A percentile compares a stretch with the other conserved stretches of the same genome.
These are phyloP conservation scores for Chenopodium berlandieri DNA, from an alignment of 148 eudicot species.

Conservation along the genomic window DNA sequence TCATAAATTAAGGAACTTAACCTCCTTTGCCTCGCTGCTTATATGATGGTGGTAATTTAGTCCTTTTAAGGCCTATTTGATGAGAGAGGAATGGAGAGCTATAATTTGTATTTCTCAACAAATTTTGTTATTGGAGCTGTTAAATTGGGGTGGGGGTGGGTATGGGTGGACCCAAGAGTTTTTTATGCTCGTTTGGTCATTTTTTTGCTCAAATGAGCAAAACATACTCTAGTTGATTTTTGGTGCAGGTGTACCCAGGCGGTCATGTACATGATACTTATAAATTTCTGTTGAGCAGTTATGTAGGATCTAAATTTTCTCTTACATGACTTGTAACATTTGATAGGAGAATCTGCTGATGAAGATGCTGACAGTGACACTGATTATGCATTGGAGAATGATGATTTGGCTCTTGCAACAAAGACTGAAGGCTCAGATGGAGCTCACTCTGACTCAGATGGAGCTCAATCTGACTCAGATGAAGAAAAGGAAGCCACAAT, in stretches of 20 bases:
- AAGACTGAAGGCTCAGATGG: slow-evolving; percentile 32
- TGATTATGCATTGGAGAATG: slow-evolving; percentile 51
- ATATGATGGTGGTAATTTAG: neutral
- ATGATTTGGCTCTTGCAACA: slow-evolving; percentile 34
- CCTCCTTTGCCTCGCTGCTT: neutral
- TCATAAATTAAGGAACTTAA: neutral
- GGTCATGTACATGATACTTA: too few species aligned
- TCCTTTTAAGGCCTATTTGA: neutral
- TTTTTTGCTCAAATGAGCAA: too few species aligned
- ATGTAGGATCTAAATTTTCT: neutral
- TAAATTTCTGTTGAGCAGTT: neutral
- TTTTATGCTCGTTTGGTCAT: too few species aligned
- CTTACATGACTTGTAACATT: neutral
- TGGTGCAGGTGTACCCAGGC: too few species aligned
- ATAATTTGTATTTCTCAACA: neutral
- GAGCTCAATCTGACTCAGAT: slow-evolving; percentile 36
- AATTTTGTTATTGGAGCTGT: neutral
- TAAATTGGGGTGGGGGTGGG: neutral
- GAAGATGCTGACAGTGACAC: slow-evolving; percentile 40
- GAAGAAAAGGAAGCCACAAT: slow-evolving; percentile 40
- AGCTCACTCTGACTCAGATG: slow-evolving; percentile 40
- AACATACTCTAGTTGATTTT: too few species aligned
- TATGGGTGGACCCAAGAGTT: neutral
- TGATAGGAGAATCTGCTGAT: slow-evolving; percentile 41
- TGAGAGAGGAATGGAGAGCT: neutral